These are phyloP conservation scores for Epichloe coenophiala DNA, from an alignment of 2,329 filamentous ascomycete species.

Conservation along the genomic window DNA sequence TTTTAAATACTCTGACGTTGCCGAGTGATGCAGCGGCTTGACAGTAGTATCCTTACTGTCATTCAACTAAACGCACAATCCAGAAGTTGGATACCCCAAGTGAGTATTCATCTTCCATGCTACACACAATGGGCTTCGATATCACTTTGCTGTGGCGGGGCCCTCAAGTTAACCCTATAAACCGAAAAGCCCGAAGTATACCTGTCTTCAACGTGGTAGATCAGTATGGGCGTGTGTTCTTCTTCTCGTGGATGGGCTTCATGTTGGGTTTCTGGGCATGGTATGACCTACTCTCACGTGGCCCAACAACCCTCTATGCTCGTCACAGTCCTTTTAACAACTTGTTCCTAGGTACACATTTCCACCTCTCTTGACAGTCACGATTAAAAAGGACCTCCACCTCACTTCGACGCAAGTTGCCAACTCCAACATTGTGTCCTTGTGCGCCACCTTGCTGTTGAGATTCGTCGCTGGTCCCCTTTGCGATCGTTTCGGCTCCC, in stretches of 20 bases:
- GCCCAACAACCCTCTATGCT: too few species aligned
- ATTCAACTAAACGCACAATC: background rate
- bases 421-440: slow-evolving; percentile 83
- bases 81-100: background rate
- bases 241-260: slow-evolving; percentile 80
- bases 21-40: background rate
- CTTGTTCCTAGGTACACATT: slow-evolving; percentile 55
- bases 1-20: background rate
- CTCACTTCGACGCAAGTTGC: slow-evolving; percentile 59
- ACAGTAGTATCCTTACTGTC: background rate
- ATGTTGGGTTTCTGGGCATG: slow-evolving; percentile 83
- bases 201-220: slow-evolving; percentile 67
- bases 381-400: slow-evolving; percentile 66
- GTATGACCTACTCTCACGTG: slow-evolving; percentile 18
- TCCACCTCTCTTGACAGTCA: slow-evolving; percentile 63
- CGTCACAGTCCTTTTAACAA: background rate
- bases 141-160: slow-evolving; percentile 18
- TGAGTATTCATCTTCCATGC: background rate
- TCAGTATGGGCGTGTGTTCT: slow-evolving; percentile 74
- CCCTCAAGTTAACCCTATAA: slow-evolving; percentile 73
- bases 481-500: slow-evolving; percentile 76
- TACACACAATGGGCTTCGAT: slow-evolving; percentile 15
- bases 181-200: slow-evolving; percentile 67
- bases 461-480: slow-evolving; percentile 66
- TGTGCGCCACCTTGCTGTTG: slow-evolving; percentile 56